Percentiles rank a stretch among this genome's conserved stretches.
Evolutionary conservation across 257 asterid species (phyloP).

Genomic region (Leonotis leonurus): DNA sequence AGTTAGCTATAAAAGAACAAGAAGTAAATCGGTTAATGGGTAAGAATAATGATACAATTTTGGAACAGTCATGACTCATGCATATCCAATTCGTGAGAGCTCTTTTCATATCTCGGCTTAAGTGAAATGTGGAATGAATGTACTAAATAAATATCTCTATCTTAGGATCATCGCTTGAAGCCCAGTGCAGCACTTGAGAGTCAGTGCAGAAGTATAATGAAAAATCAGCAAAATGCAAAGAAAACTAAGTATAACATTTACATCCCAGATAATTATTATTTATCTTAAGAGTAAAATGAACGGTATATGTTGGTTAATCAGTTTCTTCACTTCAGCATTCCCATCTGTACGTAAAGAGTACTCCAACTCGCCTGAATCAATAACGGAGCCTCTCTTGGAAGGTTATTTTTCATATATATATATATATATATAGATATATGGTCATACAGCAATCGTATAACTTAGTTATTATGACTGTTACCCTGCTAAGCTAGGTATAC

Average conservation of each 20-base stretch:
- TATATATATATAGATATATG: no score
- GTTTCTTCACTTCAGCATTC: background rate
- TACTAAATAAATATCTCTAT: background rate
- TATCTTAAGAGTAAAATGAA: background rate
- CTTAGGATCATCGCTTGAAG: background rate
- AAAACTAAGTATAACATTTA: background rate
- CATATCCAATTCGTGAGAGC: background rate
- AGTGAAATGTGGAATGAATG: background rate
- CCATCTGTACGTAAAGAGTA: background rate
- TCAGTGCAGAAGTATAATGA: background rate
- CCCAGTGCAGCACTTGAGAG: background rate
- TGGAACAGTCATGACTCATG: background rate
- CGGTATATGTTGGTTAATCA: background rate
- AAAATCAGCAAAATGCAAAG: background rate
- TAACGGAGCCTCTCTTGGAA: background rate
- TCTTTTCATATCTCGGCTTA: background rate
- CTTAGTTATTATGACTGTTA: background rate
- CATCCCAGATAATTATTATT: background rate
- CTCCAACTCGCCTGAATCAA: background rate
- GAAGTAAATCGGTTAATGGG: background rate
- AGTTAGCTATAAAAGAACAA: background rate
- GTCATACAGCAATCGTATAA: background rate
- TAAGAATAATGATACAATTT: background rate
- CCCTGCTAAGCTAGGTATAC: conserved; percentile 3
- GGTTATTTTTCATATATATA: background rate